Base-by-base conservation (phyloP, 176 grass and related monocot genomes). In the Hordeum vulgare region DNA sequence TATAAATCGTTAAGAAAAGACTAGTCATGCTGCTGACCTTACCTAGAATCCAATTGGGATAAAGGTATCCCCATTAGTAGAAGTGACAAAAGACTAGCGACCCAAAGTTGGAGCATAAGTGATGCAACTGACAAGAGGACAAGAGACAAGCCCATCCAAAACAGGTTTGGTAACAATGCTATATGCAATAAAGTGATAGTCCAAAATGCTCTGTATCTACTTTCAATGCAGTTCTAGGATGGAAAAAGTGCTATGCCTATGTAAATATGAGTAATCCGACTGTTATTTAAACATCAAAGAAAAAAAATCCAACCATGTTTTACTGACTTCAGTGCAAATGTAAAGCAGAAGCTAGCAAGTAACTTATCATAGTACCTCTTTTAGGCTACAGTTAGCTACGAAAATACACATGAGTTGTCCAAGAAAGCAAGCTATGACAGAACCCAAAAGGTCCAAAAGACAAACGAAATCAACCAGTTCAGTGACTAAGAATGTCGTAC, bases 401-500 rank as follows among this genome's bases (percentile, higher is more conserved):
- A 67, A 62, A 79, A 42, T 5, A 6, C 7, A 25, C 41, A 42
- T 39, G 33, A 3, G 11, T 17, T 75, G 57, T 23, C 3, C 34
- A 78, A 59, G 5, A 21, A 87, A 84, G 12, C 36, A 59, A 76
- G 70, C 41, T 53, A 56, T 62, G 35, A 13, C 5, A 58, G 24
- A 86, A 79, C 23, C n/a, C 57, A 78, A 36, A 12, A 78, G 23
- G 2, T 77, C 11, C 28, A 39, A 61, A 29, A 69, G 14, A 57
- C 2, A 66, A 68, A 7, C 2, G 23, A 25, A 39, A 64, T 42
- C 36, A 78, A 70, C 31, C 53, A 54, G 70, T 66, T 75, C 11
- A 13, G 45, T 65, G 44, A 66, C 24, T 44, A 86, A 53, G 29
- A 69, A 49, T 68, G 17, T 29, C 77, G 33, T 89, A 85, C 88